Conservation (phyloP, 2,329 filamentous ascomycete genomes). For the Scedosporium boydii region DNA sequence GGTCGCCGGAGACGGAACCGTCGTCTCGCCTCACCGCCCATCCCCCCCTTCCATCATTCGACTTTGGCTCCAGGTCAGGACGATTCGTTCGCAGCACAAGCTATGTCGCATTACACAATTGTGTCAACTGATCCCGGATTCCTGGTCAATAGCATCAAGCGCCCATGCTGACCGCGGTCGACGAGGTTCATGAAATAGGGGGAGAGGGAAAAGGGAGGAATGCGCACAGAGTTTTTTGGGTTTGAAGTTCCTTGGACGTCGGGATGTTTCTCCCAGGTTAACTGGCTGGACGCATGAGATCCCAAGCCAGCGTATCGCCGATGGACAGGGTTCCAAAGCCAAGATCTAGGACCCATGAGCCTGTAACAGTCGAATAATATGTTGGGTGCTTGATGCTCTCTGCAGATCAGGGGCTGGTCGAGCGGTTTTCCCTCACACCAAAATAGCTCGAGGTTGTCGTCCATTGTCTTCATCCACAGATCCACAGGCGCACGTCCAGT, state of each 20-base stretch:
- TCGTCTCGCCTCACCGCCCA: background rate
- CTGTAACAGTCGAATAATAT: background rate
- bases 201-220: background rate
- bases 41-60: background rate
- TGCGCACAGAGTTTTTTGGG: background rate
- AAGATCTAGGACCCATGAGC: background rate
- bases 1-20: background rate
- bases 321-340: background rate
- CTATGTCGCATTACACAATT: background rate
- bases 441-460: too few species aligned
- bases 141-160: background rate
- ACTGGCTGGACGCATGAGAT: background rate
- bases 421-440: background rate
- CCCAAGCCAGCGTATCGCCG: background rate
- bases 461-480: background rate
- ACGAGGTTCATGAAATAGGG: background rate
- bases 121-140: background rate
- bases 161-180: background rate
- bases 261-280: background rate
- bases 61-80: background rate
- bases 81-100: background rate
- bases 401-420: background rate
- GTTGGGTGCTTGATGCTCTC: background rate
- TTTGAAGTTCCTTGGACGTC: background rate
- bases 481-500: too few species aligned